Base-by-base conservation (phyloP, 148 eudicot species). In the Bassia scoparia region DNA sequence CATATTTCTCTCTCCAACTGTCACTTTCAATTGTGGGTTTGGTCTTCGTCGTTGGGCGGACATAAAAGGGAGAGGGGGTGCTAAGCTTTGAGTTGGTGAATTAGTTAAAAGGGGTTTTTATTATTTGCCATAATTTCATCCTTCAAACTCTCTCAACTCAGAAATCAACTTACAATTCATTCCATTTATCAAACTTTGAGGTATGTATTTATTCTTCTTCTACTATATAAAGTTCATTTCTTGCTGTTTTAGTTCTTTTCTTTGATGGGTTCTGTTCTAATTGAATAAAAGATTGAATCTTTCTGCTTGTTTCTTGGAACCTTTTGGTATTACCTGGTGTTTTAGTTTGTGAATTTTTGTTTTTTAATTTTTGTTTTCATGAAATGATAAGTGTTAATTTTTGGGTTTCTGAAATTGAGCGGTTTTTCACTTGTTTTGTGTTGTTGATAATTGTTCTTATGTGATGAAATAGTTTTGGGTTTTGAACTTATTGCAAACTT, bases 1-100 rank as follows among this genome's bases (percentile, higher is more conserved):
- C 31, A 35, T 34, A 38, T 74, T 63, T 79, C 83, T 77, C 75
- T 80, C 76, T 67, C 81, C 34, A 59, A 49, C 70, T 69, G 73
- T 85, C 83, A 35, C 75, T 80, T 67, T 81, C 87, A 78, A 46
- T 29, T 69, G 79, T 63, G 69, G 79, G 70, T 63, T 74, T 68
- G 78, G 83, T 77, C 83, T 72, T 69, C 70, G 76, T 74, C 29
- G 81, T 74, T 80, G 79, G 82, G 76, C 70, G 69, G 76, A 72
- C 71, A 76, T 85, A 78, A 73, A 84, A 79, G 69, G 65, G 78
- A 37, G 70, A 67, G 74, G 31, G 78, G 76, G 53, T 73, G 68
- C 43, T 23, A n/a, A 17, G 34, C 29, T 63, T 58, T 54, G 24
- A 27, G 49, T 72, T 75, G 71, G 64, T 46, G 71, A 44, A 70